Evolutionary conservation across 768 basidiomycete genomes (phyloP).

Genomic region (Suillus occidentalis): DNA sequence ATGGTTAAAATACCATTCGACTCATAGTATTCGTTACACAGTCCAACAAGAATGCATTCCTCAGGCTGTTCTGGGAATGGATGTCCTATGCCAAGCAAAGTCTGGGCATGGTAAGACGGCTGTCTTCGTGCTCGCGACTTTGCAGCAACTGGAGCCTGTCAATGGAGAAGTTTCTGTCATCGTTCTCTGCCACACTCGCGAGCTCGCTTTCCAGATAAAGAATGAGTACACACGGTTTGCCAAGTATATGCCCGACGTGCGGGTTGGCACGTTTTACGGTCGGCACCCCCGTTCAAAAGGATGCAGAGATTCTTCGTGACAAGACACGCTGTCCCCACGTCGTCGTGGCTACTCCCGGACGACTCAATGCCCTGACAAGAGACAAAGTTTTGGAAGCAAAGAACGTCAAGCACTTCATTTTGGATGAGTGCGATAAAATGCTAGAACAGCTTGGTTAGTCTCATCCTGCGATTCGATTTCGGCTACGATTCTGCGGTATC

Average conservation of each 20-base stretch:
- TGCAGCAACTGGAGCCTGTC: conserved; percentile 97
- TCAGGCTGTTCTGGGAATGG: conserved; percentile 99
- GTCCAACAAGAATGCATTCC: conserved; percentile 99
- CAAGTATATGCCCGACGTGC: conserved; percentile 99
- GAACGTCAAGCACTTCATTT: conserved; percentile 97
- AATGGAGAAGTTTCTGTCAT: conserved; percentile 97
- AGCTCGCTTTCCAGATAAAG: conserved; percentile 99
- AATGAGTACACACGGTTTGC: conserved; percentile 99
- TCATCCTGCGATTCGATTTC: conserved; percentile 58
- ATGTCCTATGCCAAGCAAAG: conserved; percentile 99
- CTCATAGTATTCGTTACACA: conserved; percentile 31
- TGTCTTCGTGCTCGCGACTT: conserved; percentile 95
- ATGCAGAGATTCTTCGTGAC: conserved; percentile 90
- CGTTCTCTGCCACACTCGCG: conserved; percentile 98
- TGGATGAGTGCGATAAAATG: conserved; percentile 99
- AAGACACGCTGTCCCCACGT: conserved; percentile 98
- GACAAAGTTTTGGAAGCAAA: conserved; percentile 95
- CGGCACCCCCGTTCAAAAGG: conserved; percentile 91
- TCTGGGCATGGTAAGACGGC: conserved; percentile 99
- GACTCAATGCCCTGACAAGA: conserved; percentile 91
- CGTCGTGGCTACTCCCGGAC: conserved; percentile 97
- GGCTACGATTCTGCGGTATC: conserved; percentile 45
- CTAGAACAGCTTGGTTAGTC: conserved; percentile 99
- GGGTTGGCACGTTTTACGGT: conserved; percentile 98
- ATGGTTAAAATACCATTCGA: not conserved